phyloP scores from a whole-genome alignment of 1,139 yeast genomes.

The Candida frijolesensis region DNA sequence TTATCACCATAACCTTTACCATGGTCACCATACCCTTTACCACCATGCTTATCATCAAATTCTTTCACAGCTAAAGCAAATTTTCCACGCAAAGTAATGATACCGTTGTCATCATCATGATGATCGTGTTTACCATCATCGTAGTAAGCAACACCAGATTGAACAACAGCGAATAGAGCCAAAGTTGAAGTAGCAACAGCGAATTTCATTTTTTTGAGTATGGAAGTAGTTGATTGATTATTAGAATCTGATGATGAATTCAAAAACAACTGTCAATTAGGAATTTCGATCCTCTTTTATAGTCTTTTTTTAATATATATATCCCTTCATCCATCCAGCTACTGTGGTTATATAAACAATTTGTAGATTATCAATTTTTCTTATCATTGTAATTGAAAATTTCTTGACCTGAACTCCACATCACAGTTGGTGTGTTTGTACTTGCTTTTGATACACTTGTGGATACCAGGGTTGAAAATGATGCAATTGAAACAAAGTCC shows the following conservation, averaged over 20 bases:
- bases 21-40: slow-evolving; percentile 3
- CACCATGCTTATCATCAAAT: neutral
- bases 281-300: neutral
- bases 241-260: neutral
- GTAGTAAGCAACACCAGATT: slow-evolving; percentile 8
- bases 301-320: neutral
- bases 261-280: neutral
- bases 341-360: neutral
- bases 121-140: neutral
- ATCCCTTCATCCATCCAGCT: neutral
- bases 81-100: slow-evolving; percentile 8
- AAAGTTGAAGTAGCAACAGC: slow-evolving; percentile 3
- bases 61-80: slow-evolving; percentile 13
- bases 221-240: neutral
- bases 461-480: neutral
- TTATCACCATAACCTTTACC: slow-evolving; percentile 4
- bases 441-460: neutral
- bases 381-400: neutral
- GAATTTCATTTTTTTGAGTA: slow-evolving; percentile 9
- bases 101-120: slow-evolving; percentile 5
- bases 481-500: neutral
- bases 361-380: neutral
- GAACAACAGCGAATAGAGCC: slow-evolving; percentile 7
- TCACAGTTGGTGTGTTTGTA: neutral
- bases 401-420: neutral